phyloP scores from a whole-genome alignment of 164 flowering plant species.

The Annona squamosa region DNA sequence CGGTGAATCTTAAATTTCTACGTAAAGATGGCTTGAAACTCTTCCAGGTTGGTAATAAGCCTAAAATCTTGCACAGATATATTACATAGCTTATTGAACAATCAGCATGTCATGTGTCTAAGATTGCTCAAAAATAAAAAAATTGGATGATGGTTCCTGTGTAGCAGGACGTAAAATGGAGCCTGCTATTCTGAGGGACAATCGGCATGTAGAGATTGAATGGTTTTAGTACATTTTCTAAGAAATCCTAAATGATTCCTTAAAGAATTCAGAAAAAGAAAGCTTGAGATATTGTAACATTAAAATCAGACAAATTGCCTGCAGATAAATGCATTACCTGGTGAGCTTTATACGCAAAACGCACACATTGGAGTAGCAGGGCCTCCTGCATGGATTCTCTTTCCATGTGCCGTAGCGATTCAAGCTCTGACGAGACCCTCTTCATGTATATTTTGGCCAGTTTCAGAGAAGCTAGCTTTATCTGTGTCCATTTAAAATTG shows the following conservation, averaged over 20 bases:
- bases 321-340: constrained; percentile 34
- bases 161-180: not conserved
- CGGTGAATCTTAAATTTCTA: too few species aligned
- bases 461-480: constrained; percentile 53
- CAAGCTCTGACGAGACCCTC: constrained; percentile 52
- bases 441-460: constrained; percentile 53
- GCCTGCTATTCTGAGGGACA: not conserved
- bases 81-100: not conserved
- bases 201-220: not conserved
- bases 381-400: constrained; percentile 52
- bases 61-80: not conserved
- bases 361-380: constrained; percentile 59
- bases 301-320: too few species aligned
- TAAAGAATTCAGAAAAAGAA: not conserved
- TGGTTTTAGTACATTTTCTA: not conserved
- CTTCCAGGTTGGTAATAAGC: too few species aligned
- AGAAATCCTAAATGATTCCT: not conserved
- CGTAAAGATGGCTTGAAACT: too few species aligned
- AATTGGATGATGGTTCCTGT: not conserved
- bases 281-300: not conserved
- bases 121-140: not conserved
- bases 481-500: constrained; percentile 27
- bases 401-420: constrained; percentile 34
- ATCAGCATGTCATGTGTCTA: not conserved
- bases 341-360: constrained; percentile 60